These are phyloP conservation scores for Tricholoma bakamatsutake DNA, from an alignment of 768 basidiomycete genomes.

Conservation along the genomic window DNA sequence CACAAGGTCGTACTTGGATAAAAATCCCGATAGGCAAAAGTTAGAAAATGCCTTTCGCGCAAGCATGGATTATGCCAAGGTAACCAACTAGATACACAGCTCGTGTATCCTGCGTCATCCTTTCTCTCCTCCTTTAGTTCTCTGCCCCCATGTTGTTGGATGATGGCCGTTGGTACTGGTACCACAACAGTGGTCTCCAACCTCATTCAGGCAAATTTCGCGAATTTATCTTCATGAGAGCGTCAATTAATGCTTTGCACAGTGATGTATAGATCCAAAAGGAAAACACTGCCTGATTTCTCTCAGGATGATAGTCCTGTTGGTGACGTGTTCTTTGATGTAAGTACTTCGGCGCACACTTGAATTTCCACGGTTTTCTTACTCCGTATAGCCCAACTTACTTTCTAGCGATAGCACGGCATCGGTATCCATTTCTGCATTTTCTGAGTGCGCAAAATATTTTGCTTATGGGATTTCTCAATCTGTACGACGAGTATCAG, in stretches of 20 bases:
- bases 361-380: neutral
- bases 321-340: constrained; percentile 78
- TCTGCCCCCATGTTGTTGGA: constrained; percentile 53
- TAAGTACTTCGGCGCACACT: constrained; percentile 23
- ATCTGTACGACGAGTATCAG: constrained; percentile 37
- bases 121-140: constrained; percentile 41
- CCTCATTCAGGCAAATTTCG: constrained; percentile 47
- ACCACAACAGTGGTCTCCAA: constrained; percentile 72
- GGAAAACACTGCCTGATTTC: constrained; percentile 48
- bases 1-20: constrained; percentile 55
- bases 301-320: constrained; percentile 35
- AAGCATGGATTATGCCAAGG: constrained; percentile 39
- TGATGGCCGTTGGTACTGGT: constrained; percentile 79
- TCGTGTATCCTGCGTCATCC: neutral
- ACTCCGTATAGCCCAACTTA: constrained; percentile 50
- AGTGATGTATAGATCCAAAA: constrained; percentile 62
- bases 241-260: constrained; percentile 1
- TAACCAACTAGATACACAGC: constrained; percentile 11
- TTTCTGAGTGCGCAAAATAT: constrained; percentile 63
- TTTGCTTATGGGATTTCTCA: constrained; percentile 74
- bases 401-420: constrained; percentile 70
- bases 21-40: constrained; percentile 51
- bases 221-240: constrained; percentile 4
- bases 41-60: constrained; percentile 54
- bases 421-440: constrained; percentile 50